Percentiles rank a stretch among this genome's conserved stretches.
Evolutionary conservation across 768 basidiomycete genomes (phyloP).

Genomic region (Ramaria sp.): DNA sequence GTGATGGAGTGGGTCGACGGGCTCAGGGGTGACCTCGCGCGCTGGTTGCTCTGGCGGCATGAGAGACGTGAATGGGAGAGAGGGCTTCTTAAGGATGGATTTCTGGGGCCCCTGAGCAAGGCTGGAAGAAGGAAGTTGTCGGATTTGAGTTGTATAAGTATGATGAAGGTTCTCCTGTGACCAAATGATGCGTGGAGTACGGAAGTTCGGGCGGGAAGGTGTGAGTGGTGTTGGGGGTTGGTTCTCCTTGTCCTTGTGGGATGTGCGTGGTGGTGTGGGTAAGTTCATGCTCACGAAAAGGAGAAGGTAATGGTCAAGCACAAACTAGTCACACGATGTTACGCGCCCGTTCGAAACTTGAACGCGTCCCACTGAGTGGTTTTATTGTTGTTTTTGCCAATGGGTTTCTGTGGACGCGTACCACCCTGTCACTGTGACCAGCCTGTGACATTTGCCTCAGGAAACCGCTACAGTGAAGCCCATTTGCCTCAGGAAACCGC

Average conservation of each 20-base stretch:
- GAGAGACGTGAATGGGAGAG: constrained; percentile 24
- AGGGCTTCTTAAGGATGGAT: constrained; percentile 59
- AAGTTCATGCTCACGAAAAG: constrained; percentile 31
- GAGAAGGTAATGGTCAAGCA: not conserved
- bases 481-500: no score
- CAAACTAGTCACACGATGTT: not conserved
- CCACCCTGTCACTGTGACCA: no score
- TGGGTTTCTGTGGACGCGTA: constrained; percentile 4
- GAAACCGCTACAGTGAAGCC: no score
- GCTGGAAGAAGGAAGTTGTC: constrained; percentile 2
- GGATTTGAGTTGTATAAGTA: constrained; percentile 8
- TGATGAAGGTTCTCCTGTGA: constrained; percentile 42
- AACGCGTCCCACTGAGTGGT: not conserved
- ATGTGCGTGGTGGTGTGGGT: constrained; percentile 50
- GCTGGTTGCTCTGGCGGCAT: constrained; percentile 30
- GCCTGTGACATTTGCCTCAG: no score
- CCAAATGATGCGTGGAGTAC: constrained; percentile 36
- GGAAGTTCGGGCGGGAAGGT: constrained; percentile 13
- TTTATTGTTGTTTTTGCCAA: not conserved
- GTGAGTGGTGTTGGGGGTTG: constrained; percentile 18
- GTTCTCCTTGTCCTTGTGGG: constrained; percentile 47
- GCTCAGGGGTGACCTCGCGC: constrained; percentile 71
- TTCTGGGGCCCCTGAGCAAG: constrained; percentile 38
- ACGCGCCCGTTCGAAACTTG: not conserved
- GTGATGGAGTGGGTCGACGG: constrained; percentile 53